A percentile compares a stretch with the other conserved stretches of the same genome.
Evolutionary conservation across 2,329 filamentous ascomycete genomes (phyloP).

Genomic region (Colletotrichum endophyticum): DNA sequence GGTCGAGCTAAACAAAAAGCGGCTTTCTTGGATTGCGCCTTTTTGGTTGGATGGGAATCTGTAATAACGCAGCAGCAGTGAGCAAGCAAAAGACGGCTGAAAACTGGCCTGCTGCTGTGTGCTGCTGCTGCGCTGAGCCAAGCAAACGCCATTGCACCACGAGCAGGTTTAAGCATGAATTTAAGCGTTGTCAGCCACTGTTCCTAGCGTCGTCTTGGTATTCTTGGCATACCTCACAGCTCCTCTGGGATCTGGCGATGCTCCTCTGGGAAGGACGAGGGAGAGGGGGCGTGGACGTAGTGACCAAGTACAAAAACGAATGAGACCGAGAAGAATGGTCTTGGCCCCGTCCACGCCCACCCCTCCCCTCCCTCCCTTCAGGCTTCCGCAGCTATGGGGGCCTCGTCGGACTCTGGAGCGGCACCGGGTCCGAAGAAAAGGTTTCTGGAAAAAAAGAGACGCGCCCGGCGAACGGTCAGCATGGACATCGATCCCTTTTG

Average conservation of each 20-base stretch:
- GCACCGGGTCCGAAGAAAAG: slow-evolving; percentile 17
- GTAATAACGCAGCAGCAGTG: background rate
- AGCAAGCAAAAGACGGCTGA: background rate
- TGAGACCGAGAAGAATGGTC: background rate
- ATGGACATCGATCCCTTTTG: background rate
- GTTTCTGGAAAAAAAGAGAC: background rate
- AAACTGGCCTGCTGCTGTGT: background rate
- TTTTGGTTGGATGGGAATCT: background rate
- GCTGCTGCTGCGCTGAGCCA: background rate
- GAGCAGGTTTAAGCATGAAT: slow-evolving; percentile 51
- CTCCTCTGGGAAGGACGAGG: background rate
- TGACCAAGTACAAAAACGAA: background rate
- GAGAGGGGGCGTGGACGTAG: background rate
- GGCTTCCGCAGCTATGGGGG: slow-evolving; percentile 20
- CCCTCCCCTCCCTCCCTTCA: background rate
- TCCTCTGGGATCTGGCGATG: slow-evolving; percentile 17
- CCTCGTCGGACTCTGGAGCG: slow-evolving; percentile 19
- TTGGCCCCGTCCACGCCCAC: background rate
- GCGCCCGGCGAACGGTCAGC: background rate
- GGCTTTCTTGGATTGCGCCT: background rate
- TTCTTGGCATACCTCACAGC: slow-evolving; percentile 40
- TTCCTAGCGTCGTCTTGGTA: slow-evolving; percentile 23
- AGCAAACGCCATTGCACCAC: slow-evolving; percentile 13
- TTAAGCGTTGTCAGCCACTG: slow-evolving; percentile 53
- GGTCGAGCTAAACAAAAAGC: background rate